Evolutionary conservation across 106 monocot species (phyloP), one percentile per base, ranked within the genome.

Genomic region (Xerophyta viscosa): DNA sequence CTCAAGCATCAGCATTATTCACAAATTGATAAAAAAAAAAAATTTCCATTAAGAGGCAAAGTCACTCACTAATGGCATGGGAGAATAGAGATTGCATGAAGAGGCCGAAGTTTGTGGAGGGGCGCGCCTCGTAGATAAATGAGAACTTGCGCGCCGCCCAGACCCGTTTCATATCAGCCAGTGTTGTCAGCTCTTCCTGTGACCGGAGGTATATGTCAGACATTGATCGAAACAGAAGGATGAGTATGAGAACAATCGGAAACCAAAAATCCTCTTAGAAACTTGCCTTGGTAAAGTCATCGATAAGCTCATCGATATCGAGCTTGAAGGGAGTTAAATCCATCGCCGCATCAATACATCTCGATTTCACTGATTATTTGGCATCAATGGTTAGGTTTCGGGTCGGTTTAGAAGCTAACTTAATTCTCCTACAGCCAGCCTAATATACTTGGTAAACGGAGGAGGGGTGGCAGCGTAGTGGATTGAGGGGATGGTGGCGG

Each of bases 61-160:
- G 27, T 46, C 15, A 29, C 8, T 6, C 52, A 86, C 91, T 43
- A 6, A 86, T 78, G 49, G 66, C 74, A 69, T 86, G 72, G 2
- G 78, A 29, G 69, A 69, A 91, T 4, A 91, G 76, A 30, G 74
- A 66, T 56, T 91, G 85, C 81, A 91, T 86, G 60, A 91, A 91
- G 24, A 78, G 66, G 17, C 60, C 81, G 0, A 58, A 57, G 18
- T 86, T 76, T 10, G 46, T 22, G 15, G 36, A 69, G 8, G 91
- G 85, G 25, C 60, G 69, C 3, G 69, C 72, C 46, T 86, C 85
- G 44, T 63, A 91, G 23, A 91, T 66, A 51, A 72, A 86, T 24
- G 91, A 72, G 60, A 91, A 82, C 45, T 82, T 85, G 54, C 70
- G 62, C 17, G 69, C 69, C 14, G 54, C 14, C 91, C 91, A 91